Percentiles rank a stretch among this genome's conserved stretches.
Evolutionary conservation across 1,284 basidiomycete species (phyloP).

Genomic region (Moniliophthora roreri): DNA sequence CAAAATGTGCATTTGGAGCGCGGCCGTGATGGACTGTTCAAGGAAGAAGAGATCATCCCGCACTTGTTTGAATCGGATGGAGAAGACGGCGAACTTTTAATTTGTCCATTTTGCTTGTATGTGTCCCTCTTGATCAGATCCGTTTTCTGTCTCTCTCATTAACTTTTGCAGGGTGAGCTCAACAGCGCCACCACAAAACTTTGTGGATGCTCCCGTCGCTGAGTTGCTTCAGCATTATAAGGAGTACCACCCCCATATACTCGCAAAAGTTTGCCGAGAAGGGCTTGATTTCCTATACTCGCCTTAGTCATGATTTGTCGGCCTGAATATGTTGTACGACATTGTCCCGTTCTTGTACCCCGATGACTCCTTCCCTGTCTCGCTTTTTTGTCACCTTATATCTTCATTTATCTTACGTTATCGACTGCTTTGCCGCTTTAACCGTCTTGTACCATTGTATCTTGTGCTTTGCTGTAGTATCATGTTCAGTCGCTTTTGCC

Average conservation of each 20-base stretch:
- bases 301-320: not conserved
- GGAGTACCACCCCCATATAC: not conserved
- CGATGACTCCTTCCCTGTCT: no score
- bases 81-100: not conserved
- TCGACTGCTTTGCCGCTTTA: no score
- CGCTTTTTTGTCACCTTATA: no score
- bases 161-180: not conserved
- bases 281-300: not conserved
- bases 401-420: no score
- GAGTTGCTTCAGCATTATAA: not conserved
- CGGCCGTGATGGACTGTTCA: not conserved
- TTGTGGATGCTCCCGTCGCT: not conserved
- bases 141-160: not conserved
- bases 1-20: conserved; percentile 2
- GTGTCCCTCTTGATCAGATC: not conserved
- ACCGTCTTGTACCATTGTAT: no score
- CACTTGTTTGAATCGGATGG: not conserved
- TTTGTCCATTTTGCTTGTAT: conserved; percentile 10
- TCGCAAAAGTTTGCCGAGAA: not conserved
- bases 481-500: no score
- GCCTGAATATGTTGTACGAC: no score
- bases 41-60: not conserved
- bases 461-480: no score
- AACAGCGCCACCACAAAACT: not conserved
- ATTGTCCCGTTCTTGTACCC: no score